These are phyloP conservation scores for Epichloe typhina DNA, from an alignment of 2,329 filamentous ascomycete species.

Conservation along the genomic window DNA sequence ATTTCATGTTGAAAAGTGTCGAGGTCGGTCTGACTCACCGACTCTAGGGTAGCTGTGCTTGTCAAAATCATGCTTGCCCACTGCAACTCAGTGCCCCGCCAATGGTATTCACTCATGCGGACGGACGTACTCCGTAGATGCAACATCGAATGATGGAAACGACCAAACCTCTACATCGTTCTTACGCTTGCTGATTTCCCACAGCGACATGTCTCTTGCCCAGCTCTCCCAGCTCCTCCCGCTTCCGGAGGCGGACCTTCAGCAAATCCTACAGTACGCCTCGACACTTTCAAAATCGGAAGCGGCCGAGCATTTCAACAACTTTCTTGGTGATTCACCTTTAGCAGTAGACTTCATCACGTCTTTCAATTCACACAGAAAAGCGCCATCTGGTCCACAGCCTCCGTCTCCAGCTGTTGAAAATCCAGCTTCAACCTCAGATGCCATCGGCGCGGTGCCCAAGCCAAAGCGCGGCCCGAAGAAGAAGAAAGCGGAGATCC, in stretches of 20 bases:
- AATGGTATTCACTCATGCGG: not conserved
- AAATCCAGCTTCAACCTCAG: slow-evolving; percentile 2
- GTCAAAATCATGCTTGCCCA: not conserved
- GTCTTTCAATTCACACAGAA: slow-evolving; percentile 59
- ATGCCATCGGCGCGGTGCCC: slow-evolving; percentile 30
- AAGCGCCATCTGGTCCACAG: slow-evolving; percentile 20
- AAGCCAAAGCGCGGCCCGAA: slow-evolving; percentile 33
- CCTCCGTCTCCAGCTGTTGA: slow-evolving; percentile 5
- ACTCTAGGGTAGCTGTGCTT: not conserved
- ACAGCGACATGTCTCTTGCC: slow-evolving; percentile 37
- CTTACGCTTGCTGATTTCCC: not conserved
- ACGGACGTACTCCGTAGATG: not conserved
- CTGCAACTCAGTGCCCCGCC: not conserved
- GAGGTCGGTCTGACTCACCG: not conserved
- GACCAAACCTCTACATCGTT: not conserved
- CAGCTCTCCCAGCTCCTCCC: slow-evolving; percentile 72
- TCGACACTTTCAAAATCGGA: slow-evolving; percentile 61
- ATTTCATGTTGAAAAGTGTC: not conserved
- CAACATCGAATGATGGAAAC: not conserved
- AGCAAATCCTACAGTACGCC: slow-evolving; percentile 74
- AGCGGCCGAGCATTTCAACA: slow-evolving; percentile 73
- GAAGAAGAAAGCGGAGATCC: slow-evolving; percentile 49
- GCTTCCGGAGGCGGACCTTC: slow-evolving; percentile 70
- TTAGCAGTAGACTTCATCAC: slow-evolving; percentile 65
- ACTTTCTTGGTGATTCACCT: slow-evolving; percentile 76